These are phyloP conservation scores for Cornus florida DNA, from an alignment of 148 eudicot genomes.

Conservation along the genomic window DNA sequence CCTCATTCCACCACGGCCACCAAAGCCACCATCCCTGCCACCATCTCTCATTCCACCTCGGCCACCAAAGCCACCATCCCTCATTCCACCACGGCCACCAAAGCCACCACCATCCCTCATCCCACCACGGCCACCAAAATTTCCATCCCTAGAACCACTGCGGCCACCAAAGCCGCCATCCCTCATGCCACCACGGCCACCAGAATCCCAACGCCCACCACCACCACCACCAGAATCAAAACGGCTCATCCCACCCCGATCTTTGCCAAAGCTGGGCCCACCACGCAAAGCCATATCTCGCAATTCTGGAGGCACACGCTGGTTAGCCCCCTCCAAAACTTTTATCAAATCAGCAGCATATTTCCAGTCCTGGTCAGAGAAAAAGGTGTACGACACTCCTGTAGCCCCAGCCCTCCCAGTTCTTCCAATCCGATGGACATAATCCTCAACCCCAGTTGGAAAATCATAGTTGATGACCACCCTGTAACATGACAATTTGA, in stretches of 20 bases:
- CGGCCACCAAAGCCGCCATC: conserved; percentile 45
- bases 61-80: conserved; percentile 58
- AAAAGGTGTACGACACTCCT: conserved; percentile 83
- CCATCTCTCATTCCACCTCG: conserved; percentile 46
- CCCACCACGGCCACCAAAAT: conserved; percentile 61
- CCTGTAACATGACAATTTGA: conserved; percentile 34
- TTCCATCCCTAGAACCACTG: conserved; percentile 46
- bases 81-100: conserved; percentile 51
- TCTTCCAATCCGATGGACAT: conserved; percentile 97
- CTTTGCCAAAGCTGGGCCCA: conserved; percentile 57
- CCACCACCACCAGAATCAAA: conserved; percentile 53
- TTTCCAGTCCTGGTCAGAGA: conserved; percentile 98
- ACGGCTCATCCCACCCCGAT: conserved; percentile 59
- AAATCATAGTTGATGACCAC: conserved; percentile 95
- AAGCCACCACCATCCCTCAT: conserved; percentile 33
- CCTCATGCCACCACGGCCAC: conserved; percentile 58
- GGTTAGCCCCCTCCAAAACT: conserved; percentile 92
- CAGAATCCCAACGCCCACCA: conserved; percentile 71
- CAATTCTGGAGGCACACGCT: conserved; percentile 78
- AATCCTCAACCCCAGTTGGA: conserved; percentile 95
- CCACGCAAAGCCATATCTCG: conserved; percentile 86
- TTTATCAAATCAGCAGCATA: conserved; percentile 76
- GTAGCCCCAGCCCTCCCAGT: conserved; percentile 99
- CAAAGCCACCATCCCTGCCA: conserved; percentile 48
- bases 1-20: conserved; percentile 47